A percentile compares a stretch with the other conserved stretches of the same genome.
These are phyloP conservation scores for Cyclotella sp. DNA, from an alignment of 108 stramenopile genomes.

Conservation along the genomic window DNA sequence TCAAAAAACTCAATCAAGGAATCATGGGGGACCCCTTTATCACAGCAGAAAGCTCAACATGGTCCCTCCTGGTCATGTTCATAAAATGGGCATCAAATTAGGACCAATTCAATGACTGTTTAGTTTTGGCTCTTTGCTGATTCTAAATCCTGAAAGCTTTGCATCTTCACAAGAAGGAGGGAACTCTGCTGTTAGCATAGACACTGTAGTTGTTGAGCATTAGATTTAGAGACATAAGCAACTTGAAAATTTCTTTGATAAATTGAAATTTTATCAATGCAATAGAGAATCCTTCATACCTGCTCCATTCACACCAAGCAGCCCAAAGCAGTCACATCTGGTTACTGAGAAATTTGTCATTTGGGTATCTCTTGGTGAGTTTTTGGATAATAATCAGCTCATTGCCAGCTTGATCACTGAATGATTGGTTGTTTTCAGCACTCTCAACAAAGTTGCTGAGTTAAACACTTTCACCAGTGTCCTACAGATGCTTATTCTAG, in stretches of 20 bases:
- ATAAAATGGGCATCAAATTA: slow-evolving; percentile 98
- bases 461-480: background rate
- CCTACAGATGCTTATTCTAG: slow-evolving; percentile 9
- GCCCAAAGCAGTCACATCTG: slow-evolving; percentile 86
- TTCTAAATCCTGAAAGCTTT: slow-evolving; percentile 78
- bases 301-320: slow-evolving; percentile 90
- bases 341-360: slow-evolving; percentile 89
- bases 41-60: slow-evolving; percentile 94
- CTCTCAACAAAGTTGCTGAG: slow-evolving; percentile 85
- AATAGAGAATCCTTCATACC: slow-evolving; percentile 42
- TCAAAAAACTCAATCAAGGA: slow-evolving; percentile 58
- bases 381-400: slow-evolving; percentile 84
- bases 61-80: slow-evolving; percentile 96
- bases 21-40: slow-evolving; percentile 81
- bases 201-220: slow-evolving; percentile 77
- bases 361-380: slow-evolving; percentile 86
- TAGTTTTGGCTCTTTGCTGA: slow-evolving; percentile 84
- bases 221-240: background rate
- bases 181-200: slow-evolving; percentile 94
- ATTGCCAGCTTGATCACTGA: slow-evolving; percentile 63
- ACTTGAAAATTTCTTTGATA: too few relatives aligned
- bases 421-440: slow-evolving; percentile 82
- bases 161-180: slow-evolving; percentile 93
- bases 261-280: background rate
- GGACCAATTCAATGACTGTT: slow-evolving; percentile 83